Conservation (phyloP, 1,284 basidiomycete species). For the Hymenochaete sp. region DNA sequence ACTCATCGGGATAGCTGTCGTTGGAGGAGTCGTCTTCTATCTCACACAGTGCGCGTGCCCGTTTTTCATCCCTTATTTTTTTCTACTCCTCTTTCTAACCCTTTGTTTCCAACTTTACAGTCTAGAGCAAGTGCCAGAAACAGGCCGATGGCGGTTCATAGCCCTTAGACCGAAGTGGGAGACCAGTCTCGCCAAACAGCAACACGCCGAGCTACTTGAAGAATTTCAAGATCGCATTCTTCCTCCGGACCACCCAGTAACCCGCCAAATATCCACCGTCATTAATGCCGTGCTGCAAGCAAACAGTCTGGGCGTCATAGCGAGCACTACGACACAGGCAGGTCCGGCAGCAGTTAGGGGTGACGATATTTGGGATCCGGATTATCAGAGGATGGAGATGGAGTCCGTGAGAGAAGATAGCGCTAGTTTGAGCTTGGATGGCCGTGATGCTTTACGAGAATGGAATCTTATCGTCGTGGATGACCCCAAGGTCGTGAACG, state of each 20-base stretch:
- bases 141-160: conserved; percentile 82
- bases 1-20: no score
- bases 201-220: conserved; percentile 42
- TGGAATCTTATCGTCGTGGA: conserved; percentile 82
- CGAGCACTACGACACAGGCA: conserved; percentile 20
- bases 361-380: conserved; percentile 17
- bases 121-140: conserved; percentile 73
- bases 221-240: conserved; percentile 56
- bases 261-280: conserved; percentile 60
- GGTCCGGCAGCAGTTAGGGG: not conserved
- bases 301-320: conserved; percentile 60
- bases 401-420: conserved; percentile 21
- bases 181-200: conserved; percentile 42
- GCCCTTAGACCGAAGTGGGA: conserved; percentile 58
- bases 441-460: conserved; percentile 25
- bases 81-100: no score
- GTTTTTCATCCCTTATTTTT: not conserved
- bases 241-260: conserved; percentile 59
- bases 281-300: conserved; percentile 67
- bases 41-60: conserved; percentile 42
- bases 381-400: conserved; percentile 17
- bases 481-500: conserved; percentile 68
- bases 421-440: conserved; percentile 25
- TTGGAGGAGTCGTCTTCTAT: conserved; percentile 46
- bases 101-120: conserved; percentile 41